These are phyloP conservation scores for Polygonum aviculare DNA, from an alignment of 148 eudicot genomes.

Conservation along the genomic window DNA sequence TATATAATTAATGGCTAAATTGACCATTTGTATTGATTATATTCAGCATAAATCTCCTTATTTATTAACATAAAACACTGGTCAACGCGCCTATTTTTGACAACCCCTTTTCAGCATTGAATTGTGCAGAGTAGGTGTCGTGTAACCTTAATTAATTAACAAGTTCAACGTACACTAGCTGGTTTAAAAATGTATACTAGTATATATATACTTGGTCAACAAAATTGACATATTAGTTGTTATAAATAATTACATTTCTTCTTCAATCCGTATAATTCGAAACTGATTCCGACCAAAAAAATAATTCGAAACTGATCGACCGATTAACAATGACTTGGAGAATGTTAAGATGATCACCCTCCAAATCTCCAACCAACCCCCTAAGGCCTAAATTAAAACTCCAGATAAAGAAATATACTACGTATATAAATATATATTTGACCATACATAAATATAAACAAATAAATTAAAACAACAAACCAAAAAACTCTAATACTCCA, in stretches of 20 bases:
- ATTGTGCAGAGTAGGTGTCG: neutral
- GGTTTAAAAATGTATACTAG: neutral
- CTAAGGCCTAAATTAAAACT: neutral
- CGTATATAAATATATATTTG: neutral
- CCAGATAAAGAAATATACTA: neutral
- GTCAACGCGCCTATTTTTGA: neutral
- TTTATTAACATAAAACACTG: neutral
- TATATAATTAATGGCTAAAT: too few species aligned
- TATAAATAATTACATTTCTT: neutral
- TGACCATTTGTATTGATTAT: too few species aligned
- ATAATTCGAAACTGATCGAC: neutral
- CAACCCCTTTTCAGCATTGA: neutral
- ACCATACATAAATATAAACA: neutral
- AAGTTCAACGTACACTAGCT: neutral
- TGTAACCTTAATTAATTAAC: neutral
- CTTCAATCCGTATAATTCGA: neutral
- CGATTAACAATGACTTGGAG: neutral
- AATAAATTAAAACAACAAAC: neutral
- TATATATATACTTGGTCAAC: neutral
- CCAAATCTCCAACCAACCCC: neutral
- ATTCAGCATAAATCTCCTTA: neutral
- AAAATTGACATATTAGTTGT: neutral
- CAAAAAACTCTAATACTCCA: neutral
- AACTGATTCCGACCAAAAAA: too few species aligned
- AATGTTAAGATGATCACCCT: neutral